A percentile compares a stretch with the other conserved stretches of the same genome.
Conservation (phyloP, 805 yeast species). For the Candida taoyuanica region DNA sequence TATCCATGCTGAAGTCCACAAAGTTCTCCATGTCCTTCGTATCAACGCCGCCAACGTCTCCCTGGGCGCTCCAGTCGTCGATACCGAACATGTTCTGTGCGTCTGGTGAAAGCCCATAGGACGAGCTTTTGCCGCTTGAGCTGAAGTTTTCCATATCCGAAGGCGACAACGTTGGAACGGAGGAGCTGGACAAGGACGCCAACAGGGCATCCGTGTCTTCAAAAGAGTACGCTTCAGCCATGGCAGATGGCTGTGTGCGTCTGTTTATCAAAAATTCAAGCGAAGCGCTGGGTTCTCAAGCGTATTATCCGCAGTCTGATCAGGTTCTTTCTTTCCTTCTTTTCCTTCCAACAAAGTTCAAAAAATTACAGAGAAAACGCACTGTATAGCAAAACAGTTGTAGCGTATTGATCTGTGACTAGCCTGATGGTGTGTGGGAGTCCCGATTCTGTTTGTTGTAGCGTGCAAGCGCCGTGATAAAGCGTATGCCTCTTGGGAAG, state of each 20-base stretch:
- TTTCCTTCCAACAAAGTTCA: no score
- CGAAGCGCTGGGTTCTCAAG: no score
- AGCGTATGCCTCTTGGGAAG: no score
- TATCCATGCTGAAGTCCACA: not conserved
- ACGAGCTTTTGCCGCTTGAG: slow-evolving; percentile 20
- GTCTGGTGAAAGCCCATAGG: slow-evolving; percentile 22
- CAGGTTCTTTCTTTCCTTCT: not conserved
- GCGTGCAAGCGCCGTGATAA: no score
- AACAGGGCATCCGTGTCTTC: slow-evolving; percentile 28
- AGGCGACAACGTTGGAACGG: slow-evolving; percentile 23
- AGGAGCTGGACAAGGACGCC: slow-evolving; percentile 23
- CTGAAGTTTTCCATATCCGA: slow-evolving; percentile 17
- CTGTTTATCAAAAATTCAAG: not conserved
- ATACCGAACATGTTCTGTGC: slow-evolving; percentile 17
- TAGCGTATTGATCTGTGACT: no score
- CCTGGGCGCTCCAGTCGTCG: slow-evolving; percentile 12
- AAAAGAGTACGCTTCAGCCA: slow-evolving; percentile 20
- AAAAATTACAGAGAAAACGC: no score
- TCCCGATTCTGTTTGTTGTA: no score
- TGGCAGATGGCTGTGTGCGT: not conserved
- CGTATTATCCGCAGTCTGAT: no score
- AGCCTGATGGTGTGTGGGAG: no score
- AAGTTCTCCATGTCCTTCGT: slow-evolving; percentile 3
- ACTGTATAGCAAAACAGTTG: no score
- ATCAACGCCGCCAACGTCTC: not conserved